Percentiles rank a stretch among this genome's conserved stretches.
Conservation (phyloP, 2,329 filamentous ascomycete genomes). For the Chaetomiaceae sp. region DNA sequence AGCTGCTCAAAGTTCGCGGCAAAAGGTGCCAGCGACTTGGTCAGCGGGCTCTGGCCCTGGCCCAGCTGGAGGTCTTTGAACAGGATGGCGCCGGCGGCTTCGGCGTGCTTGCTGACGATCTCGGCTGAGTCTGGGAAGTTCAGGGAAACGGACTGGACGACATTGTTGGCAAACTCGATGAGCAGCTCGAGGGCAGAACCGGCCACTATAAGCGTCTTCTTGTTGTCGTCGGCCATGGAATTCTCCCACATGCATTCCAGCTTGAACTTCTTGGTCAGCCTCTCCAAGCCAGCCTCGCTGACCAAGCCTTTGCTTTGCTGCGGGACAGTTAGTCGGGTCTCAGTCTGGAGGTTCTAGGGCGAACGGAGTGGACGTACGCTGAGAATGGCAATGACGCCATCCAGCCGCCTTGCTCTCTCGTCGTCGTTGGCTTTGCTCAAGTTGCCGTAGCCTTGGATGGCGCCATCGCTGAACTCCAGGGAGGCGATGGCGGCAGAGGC, state of each 20-base stretch:
- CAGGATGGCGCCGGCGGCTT: conserved; percentile 61
- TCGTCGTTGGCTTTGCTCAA: conserved; percentile 41
- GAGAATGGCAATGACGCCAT: conserved; percentile 46
- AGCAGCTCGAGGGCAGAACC: conserved; percentile 58
- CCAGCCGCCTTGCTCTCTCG: conserved; percentile 51
- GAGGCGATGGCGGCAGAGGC: conserved; percentile 58
- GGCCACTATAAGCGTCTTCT: conserved; percentile 56
- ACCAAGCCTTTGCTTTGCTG: conserved; percentile 55
- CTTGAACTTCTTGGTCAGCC: conserved; percentile 63
- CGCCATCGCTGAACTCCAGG: conserved; percentile 47
- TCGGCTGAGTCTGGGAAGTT: conserved; percentile 56
- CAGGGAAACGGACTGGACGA: conserved; percentile 59
- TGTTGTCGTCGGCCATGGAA: conserved; percentile 42
- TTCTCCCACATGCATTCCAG: conserved; percentile 59
- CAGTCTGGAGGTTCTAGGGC: conserved; percentile 21
- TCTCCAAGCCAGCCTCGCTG: conserved; percentile 69
- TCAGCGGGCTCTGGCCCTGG: conserved; percentile 58
- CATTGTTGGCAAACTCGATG: conserved; percentile 56
- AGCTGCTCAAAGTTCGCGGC: conserved; percentile 66
- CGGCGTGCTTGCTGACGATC: conserved; percentile 55
- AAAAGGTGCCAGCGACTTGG: conserved; percentile 66
- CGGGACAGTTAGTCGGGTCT: conserved; percentile 29
- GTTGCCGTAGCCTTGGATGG: conserved; percentile 31
- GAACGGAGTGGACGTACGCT: conserved; percentile 36
- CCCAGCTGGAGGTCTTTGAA: conserved; percentile 58